phyloP scores from a whole-genome alignment of 192 early-diverging fungal species.

The Borealophlyctis nickersoniae region DNA sequence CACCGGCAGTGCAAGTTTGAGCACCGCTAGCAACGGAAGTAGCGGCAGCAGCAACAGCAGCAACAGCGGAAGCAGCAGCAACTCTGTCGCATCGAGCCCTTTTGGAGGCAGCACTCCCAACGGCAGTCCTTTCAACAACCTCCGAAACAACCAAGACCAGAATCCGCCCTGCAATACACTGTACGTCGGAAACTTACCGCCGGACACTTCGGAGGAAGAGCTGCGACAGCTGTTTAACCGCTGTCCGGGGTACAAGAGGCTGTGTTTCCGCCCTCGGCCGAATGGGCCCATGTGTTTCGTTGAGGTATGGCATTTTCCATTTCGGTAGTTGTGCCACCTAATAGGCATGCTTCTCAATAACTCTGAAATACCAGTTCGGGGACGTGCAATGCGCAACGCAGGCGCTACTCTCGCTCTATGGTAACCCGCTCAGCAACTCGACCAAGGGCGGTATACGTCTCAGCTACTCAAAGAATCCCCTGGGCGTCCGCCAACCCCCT shows the following conservation, averaged over 20 bases:
- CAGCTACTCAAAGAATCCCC: conserved; percentile 93
- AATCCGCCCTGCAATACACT: conserved; percentile 99
- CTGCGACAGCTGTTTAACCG: conserved; percentile 74
- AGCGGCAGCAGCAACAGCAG: conserved; percentile 25
- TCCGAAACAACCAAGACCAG: conserved; percentile 66
- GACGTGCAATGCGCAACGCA: conserved; percentile 87
- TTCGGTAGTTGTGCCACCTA: too few species aligned
- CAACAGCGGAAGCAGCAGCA: conserved; percentile 9
- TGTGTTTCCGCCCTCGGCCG: conserved; percentile 82
- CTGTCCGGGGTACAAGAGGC: conserved; percentile 85
- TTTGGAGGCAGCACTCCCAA: conserved; percentile 1
- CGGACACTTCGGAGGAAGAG: conserved; percentile 86
- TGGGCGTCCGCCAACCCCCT: conserved; percentile 69
- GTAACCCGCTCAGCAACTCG: conserved; percentile 76
- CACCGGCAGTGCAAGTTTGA: neutral
- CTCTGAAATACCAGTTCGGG: conserved; percentile 67
- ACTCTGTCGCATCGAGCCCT: neutral
- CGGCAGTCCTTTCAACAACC: conserved; percentile 6
- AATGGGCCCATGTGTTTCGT: conserved; percentile 99
- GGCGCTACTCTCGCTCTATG: conserved; percentile 82
- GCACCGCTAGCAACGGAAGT: conserved; percentile 6
- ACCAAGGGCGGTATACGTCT: conserved; percentile 94
- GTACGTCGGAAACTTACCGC: conserved; percentile 96
- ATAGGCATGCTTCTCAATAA: too few species aligned
- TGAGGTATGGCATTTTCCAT: conserved; percentile 61